Percentiles rank a stretch among this genome's conserved stretches.
Conservation (phyloP, 345 rosid genomes). For the Salix arbutifolia region DNA sequence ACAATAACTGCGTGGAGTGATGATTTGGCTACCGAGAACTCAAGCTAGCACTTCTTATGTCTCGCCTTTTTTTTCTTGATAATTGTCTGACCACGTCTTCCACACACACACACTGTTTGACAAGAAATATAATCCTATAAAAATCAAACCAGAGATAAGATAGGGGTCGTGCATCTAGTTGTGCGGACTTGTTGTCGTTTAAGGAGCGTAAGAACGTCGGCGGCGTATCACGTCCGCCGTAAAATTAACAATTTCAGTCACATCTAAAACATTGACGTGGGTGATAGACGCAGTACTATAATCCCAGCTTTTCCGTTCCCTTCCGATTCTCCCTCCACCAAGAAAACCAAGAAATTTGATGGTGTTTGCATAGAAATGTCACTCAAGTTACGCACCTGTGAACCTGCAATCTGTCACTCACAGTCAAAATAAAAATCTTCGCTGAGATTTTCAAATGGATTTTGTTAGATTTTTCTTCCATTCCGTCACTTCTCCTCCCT, state of each 20-base stretch:
- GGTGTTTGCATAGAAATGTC: background rate
- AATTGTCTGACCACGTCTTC: no score
- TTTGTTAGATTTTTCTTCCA: background rate
- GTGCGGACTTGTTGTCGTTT: constrained; percentile 6
- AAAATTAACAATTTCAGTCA: constrained; percentile 23
- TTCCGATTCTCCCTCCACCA: background rate
- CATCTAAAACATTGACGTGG: constrained; percentile 19
- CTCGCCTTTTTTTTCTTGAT: no score
- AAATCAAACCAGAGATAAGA: background rate
- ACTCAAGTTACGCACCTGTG: background rate
- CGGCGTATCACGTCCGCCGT: constrained; percentile 34
- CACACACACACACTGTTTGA: background rate
- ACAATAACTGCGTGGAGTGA: no score
- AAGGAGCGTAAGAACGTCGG: constrained; percentile 14
- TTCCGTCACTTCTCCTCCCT: background rate
- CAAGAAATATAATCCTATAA: background rate
- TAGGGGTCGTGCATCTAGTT: background rate
- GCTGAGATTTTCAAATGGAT: background rate
- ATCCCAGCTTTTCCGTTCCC: background rate
- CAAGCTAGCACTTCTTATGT: no score
- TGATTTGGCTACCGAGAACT: no score
- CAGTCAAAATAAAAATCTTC: background rate
- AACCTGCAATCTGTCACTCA: background rate
- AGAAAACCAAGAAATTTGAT: background rate
- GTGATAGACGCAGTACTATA: background rate